phyloP scores from a whole-genome alignment of 179 eudicot genomes.

The Beta corolliflora region DNA sequence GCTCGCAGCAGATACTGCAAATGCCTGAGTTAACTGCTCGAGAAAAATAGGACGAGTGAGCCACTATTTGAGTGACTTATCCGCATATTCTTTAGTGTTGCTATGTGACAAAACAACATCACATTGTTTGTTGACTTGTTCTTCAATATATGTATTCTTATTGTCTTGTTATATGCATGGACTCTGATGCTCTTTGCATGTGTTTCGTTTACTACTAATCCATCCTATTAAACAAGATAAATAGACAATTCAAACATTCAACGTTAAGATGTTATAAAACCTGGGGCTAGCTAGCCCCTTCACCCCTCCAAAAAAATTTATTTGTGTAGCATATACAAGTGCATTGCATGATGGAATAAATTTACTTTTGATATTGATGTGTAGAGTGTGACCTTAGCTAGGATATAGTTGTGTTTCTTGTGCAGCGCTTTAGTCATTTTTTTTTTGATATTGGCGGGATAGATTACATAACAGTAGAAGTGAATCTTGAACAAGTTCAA shows the following conservation, averaged over 20 bases:
- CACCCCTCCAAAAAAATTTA: neutral
- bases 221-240: neutral
- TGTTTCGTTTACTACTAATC: neutral
- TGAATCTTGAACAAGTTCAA: no score
- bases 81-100: conserved; percentile 18
- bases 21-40: conserved; percentile 29
- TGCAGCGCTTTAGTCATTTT: no score
- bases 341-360: no score
- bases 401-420: no score
- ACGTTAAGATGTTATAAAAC: neutral
- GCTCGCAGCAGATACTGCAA: neutral
- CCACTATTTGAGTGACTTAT: conserved; percentile 6
- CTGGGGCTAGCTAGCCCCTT: neutral
- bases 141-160: neutral
- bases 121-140: conserved; percentile 9
- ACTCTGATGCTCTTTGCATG: conserved; percentile 17
- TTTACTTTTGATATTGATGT: no score
- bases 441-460: no score
- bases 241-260: neutral
- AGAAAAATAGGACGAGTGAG: conserved; percentile 24
- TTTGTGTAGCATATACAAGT: neutral
- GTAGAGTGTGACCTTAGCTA: no score
- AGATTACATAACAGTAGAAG: no score
- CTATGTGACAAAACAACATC: conserved; percentile 15
- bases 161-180: neutral